phyloP scores from a whole-genome alignment of 2,329 filamentous ascomycete genomes.

The Cadophora malorum region DNA sequence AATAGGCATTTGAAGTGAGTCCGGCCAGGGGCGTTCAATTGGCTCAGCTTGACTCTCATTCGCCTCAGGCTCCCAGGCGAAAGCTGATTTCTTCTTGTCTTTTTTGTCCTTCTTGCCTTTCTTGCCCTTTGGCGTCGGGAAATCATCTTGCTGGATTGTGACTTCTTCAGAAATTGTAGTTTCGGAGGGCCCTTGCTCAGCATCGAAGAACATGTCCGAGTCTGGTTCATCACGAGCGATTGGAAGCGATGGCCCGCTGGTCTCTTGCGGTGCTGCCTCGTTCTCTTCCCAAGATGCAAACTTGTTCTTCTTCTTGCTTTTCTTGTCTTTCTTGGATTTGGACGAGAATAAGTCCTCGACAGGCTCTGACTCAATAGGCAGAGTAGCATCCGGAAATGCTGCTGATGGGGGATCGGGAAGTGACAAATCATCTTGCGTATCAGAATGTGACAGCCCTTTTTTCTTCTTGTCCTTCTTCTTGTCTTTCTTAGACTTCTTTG shows the following conservation, averaged over 20 bases:
- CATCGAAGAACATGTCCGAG: conserved; percentile 5
- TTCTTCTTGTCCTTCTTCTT: conserved; percentile 47
- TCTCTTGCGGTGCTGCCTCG: not conserved
- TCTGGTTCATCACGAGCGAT: conserved; percentile 4
- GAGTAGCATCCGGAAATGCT: not conserved
- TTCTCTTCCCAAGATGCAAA: conserved; percentile 13
- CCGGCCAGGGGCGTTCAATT: not conserved
- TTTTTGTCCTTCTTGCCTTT: conserved; percentile 22
- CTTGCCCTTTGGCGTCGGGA: conserved; percentile 14
- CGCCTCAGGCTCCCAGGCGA: conserved; percentile 12
- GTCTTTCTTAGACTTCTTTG: conserved; percentile 48
- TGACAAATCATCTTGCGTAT: conserved; percentile 19
- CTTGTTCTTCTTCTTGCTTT: conserved; percentile 42
- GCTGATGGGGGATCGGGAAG: not conserved
- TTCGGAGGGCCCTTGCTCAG: conserved; percentile 9
- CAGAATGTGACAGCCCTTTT: conserved; percentile 21
- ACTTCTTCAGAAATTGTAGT: not conserved
- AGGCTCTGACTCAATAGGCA: not conserved
- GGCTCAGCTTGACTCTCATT: not conserved
- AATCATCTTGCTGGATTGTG: conserved; percentile 8
- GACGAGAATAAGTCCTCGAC: conserved; percentile 17
- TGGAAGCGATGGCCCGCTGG: not conserved
- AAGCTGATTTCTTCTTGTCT: conserved; percentile 8
- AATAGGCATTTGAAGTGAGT: not conserved
- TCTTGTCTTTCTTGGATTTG: conserved; percentile 34